Conservation (phyloP, 169 alveolate genomes). For the Plasmodium inui region DNA sequence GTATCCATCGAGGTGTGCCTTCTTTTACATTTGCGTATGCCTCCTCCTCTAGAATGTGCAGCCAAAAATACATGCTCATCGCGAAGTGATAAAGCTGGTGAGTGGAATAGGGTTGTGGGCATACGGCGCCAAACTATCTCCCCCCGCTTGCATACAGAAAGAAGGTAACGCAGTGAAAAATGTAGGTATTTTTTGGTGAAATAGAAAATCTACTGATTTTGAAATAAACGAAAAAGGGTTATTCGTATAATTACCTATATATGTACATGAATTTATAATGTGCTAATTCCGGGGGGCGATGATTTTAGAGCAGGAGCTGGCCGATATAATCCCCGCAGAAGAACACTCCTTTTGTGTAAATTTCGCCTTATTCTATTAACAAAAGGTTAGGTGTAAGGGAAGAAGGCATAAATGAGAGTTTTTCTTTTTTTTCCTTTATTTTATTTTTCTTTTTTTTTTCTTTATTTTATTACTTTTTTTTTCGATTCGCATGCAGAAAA, state of each 20-base stretch:
- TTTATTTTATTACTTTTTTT: not conserved
- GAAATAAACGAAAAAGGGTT: not conserved
- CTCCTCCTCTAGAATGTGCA: not conserved
- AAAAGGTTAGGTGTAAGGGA: not conserved
- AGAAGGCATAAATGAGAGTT: not conserved
- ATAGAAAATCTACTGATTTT: not conserved
- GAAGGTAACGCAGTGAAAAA: not conserved
- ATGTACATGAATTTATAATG: not conserved
- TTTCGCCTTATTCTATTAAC: not conserved
- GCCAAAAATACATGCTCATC: not conserved
- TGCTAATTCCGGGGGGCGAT: not conserved
- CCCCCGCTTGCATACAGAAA: not conserved
- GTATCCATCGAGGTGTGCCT: not conserved
- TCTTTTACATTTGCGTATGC: not conserved
- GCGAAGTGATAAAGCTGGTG: not conserved
- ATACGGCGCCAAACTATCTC: not conserved
- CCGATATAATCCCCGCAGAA: not conserved
- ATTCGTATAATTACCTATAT: not conserved
- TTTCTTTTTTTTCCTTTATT: not conserved
- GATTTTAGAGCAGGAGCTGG: not conserved
- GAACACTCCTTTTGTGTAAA: not conserved
- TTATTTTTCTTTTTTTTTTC: not conserved
- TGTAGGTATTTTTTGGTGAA: not conserved
- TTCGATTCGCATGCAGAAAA: conserved; percentile 15
- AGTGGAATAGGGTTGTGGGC: not conserved